phyloP scores from a whole-genome alignment of 306 rosid genomes.

The Albizia julibrissin region DNA sequence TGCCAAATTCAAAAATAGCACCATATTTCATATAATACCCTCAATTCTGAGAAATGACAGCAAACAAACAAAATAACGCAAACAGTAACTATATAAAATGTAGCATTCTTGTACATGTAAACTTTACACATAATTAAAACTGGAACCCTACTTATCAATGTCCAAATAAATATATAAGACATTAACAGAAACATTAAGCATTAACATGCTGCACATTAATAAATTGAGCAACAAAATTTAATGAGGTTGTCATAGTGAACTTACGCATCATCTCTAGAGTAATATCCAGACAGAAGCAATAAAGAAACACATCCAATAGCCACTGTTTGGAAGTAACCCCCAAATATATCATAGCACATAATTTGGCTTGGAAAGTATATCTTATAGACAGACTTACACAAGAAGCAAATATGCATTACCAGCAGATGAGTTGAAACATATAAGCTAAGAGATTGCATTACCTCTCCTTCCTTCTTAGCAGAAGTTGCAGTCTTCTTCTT shows the following conservation, averaged over 20 bases:
- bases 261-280: neutral
- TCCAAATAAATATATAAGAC: neutral
- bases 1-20: neutral
- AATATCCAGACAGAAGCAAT: neutral
- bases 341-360: neutral
- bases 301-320: neutral
- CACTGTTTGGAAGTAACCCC: neutral
- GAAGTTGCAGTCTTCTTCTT: slow-evolving; percentile 33
- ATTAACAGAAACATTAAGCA: neutral
- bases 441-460: neutral
- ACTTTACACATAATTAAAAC: neutral
- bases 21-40: neutral
- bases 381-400: too few relatives aligned
- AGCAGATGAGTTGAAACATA: neutral
- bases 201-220: neutral
- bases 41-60: neutral
- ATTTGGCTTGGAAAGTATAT: neutral
- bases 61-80: neutral
- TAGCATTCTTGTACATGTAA: neutral
- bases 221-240: neutral
- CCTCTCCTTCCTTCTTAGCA: slow-evolving; percentile 70
- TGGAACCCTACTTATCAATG: neutral
- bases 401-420: neutral
- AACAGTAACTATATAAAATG: neutral
- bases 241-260: neutral